A percentile compares a stretch with the other conserved stretches of the same genome.
Conservation (phyloP, 192 early-diverging fungal genomes). For the Gaertneriomyces sp. region DNA sequence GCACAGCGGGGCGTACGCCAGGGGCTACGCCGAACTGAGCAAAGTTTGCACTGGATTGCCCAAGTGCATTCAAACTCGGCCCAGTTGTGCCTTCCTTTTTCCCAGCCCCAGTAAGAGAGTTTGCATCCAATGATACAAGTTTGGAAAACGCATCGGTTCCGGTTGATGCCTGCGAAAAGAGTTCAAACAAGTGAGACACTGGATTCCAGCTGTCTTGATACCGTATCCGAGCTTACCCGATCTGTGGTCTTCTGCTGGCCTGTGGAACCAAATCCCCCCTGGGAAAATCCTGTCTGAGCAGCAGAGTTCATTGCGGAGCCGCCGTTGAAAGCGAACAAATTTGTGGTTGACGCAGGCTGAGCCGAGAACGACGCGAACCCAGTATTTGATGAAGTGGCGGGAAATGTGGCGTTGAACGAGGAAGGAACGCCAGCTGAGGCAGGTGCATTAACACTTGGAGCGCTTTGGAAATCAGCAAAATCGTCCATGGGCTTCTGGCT, state of each 20-base stretch:
- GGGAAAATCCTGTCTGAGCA: background rate
- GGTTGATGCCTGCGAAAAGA: background rate
- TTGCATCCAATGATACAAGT: conserved; percentile 47
- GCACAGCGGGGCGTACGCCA: no score
- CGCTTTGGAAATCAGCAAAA: conserved; percentile 35
- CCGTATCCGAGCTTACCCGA: no score
- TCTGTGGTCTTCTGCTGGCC: background rate
- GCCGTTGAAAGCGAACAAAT: background rate
- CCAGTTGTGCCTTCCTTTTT: conserved; percentile 34
- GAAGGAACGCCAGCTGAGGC: background rate
- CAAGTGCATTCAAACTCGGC: conserved; percentile 38
- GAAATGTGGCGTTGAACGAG: background rate
- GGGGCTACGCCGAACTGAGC: background rate
- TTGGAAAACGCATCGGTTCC: conserved; percentile 38
- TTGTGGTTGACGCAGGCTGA: background rate
- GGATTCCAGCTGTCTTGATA: background rate
- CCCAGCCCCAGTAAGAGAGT: conserved; percentile 28
- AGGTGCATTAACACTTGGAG: conserved; percentile 6
- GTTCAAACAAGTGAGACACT: background rate
- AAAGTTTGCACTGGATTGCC: background rate
- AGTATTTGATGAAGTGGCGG: conserved; percentile 8
- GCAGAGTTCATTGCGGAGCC: conserved; percentile 4
- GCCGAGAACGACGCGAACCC: conserved; percentile 8
- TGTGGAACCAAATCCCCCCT: background rate
- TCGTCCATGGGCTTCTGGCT: conserved; percentile 7